These are phyloP conservation scores for Scolecobasidium constrictum DNA, from an alignment of 2,329 filamentous ascomycete genomes.

Conservation along the genomic window DNA sequence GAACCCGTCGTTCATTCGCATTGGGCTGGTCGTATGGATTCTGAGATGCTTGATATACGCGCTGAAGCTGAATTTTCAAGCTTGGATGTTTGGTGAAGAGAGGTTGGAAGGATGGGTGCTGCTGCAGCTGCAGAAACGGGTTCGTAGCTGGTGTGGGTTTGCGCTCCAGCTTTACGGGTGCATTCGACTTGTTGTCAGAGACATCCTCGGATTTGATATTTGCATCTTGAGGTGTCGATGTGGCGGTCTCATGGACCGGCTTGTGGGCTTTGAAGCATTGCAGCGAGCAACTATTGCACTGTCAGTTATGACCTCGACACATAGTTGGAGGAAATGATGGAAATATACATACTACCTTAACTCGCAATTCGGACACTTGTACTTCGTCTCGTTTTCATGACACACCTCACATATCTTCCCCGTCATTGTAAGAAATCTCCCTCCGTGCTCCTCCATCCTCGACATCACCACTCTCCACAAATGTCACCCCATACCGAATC, in stretches of 20 bases:
- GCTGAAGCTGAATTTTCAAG: slow-evolving; percentile 22
- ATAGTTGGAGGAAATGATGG: neutral
- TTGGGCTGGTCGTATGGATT: slow-evolving; percentile 15
- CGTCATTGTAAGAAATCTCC: no score
- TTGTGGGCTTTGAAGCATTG: slow-evolving; percentile 28
- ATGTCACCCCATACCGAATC: neutral
- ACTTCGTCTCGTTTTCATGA: slow-evolving; percentile 32
- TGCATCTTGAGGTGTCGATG: slow-evolving; percentile 5
- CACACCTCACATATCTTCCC: slow-evolving; percentile 32
- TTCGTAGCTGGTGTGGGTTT: no score
- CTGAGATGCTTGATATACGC: slow-evolving; percentile 22
- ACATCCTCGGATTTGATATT: no score
- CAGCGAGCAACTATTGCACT: slow-evolving; percentile 23
- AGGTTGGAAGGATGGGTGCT: slow-evolving; percentile 17
- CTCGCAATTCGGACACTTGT: slow-evolving; percentile 38
- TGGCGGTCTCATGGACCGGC: slow-evolving; percentile 16
- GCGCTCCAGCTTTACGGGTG: no score
- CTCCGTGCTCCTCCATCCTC: no score
- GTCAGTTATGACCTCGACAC: slow-evolving; percentile 3
- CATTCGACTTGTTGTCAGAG: no score
- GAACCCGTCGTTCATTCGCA: slow-evolving; percentile 13
- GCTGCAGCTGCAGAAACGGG: slow-evolving; percentile 10
- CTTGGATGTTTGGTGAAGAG: slow-evolving; percentile 23
- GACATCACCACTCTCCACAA: no score
- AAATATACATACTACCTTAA: slow-evolving; percentile 30